Evolutionary conservation across 2,329 filamentous ascomycete species (phyloP), one percentile per base, ranked within the genome.

Genomic region (Neopestalotiopsis clavispora): DNA sequence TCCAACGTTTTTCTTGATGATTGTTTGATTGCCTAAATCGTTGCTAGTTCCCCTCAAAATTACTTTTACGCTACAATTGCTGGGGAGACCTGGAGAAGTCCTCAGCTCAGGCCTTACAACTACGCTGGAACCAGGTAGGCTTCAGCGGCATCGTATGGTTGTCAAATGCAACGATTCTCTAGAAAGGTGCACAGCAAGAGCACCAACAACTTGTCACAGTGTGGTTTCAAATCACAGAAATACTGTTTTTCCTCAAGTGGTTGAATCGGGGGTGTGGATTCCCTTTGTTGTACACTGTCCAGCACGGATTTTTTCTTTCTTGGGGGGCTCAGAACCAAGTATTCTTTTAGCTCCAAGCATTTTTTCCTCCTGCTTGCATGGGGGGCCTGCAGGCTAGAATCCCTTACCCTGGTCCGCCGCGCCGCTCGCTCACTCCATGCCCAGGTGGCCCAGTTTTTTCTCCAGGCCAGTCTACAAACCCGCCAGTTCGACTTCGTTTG

Each of bases 61-160:
- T 62, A 62, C 30, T 62, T 62, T 62, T 34, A 13, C 59, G 32
- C 59, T 40, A 62, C n/a, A 62, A 40, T 62, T 14, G 13, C 59
- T 34, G 59, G 59, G 59, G 34, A 34, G 23, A 30, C 59, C 59
- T 20, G n/a, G 59, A 20, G 13, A 52, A 20, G n/a, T 20, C 6
- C 45, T 52, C 45, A 52, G 45, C 45, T 52, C 17, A n/a, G 17
- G n/a, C 45, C n/a, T 17, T 52, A 20, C 45, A n/a, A 52, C 14
- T 52, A 17, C 45, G 20, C 45, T 52, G 45, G 45, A 52, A n/a
- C 17, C 9, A 17, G n/a, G 45, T 20, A 14, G 20, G 45, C 45
- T 52, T 52, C 45, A 52, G 45, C 17, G 34, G 45, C 45, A 20
- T 52, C 45, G 45, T 40, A 62, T 28, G 61, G 40, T 38, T 52